Percentiles rank a stretch among this genome's conserved stretches.
Conservation (phyloP, 169 alveolate genomes). For the Eimeria praecox region DNA sequence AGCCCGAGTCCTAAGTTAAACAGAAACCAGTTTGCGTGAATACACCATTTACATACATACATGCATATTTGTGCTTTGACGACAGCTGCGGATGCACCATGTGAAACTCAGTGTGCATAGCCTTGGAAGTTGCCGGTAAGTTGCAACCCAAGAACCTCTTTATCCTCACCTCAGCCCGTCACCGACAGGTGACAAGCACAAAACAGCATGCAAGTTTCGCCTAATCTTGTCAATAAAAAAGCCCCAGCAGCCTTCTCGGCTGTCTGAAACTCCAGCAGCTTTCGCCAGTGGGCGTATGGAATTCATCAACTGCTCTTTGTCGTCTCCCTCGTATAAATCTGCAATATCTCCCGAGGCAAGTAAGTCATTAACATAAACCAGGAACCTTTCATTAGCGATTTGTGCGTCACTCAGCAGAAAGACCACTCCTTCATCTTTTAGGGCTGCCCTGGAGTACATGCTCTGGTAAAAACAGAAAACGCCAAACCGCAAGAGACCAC, state of each 20-base stretch:
- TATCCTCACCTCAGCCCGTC: slow-evolving; percentile 90
- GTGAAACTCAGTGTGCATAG: neutral
- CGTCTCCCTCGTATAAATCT: slow-evolving; percentile 95
- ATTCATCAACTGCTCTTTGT: slow-evolving; percentile 93
- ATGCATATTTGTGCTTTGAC: neutral
- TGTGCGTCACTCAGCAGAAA: slow-evolving; percentile 96
- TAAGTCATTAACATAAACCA: slow-evolving; percentile 95
- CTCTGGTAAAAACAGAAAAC: neutral
- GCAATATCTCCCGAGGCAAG: slow-evolving; percentile 96
- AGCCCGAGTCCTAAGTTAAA: slow-evolving; percentile 87
- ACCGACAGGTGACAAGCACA: slow-evolving; percentile 98
- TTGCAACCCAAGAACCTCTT: neutral
- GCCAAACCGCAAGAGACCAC: neutral
- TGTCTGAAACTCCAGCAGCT: slow-evolving; percentile 94
- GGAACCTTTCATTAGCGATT: slow-evolving; percentile 95
- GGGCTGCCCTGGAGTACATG: slow-evolving; percentile 86
- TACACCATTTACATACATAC: neutral
- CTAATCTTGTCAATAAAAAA: slow-evolving; percentile 96
- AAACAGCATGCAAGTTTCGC: slow-evolving; percentile 96
- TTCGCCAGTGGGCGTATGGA: slow-evolving; percentile 93
- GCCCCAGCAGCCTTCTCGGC: slow-evolving; percentile 95
- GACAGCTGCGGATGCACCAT: neutral
- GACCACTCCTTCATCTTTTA: slow-evolving; percentile 95
- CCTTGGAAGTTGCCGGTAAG: neutral
- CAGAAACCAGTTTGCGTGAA: neutral